Evolutionary conservation across 768 basidiomycete genomes (phyloP), one percentile per base, ranked within the genome.

Genomic region (Piloderma croceum): DNA sequence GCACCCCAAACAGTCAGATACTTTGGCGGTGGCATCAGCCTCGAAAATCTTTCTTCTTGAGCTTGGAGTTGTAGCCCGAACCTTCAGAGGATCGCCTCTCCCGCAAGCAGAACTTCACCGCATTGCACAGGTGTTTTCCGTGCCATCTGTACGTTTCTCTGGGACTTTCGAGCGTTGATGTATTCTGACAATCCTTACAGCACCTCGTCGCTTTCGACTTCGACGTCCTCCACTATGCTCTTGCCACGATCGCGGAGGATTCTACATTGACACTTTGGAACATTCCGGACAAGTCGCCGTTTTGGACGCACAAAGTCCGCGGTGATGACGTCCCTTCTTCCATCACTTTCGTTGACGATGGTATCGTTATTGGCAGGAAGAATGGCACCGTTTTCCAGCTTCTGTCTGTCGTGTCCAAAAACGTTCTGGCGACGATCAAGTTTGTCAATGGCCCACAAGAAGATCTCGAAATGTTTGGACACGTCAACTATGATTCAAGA

Each of bases 311-410:
- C 54, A 81, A 79, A 53, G 74, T 91, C 51, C 77, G 75, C 5
- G 89, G 89, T 22, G 85, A 90, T 31, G 89, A 88, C 42, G 58
- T 71, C 5, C 89, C 89, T 1, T 90, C 89, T 3, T 90, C 87
- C 2, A 66, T 91, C 49, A 85, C 81, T 17, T 87, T 90, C 57
- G 81, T 90, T 36, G 88, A 91, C 46, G 80, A 81, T 19, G 89
- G 89, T n/a, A 76, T 91, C 31, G 74, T 91, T 35, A 69, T 91
- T 34, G 89, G 89, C 32, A 74, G 89, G 54, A 88, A 74, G 65
- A 87, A 84, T 39, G 89, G 89, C 17, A 91, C 89, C 0, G 61
- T 88, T 45, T 83, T 89, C 70, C 89, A 91, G 60, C 68, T 91
- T 22, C 68, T 91, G 24, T 81, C 85, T n/a, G 70, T 77, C 36